These are phyloP conservation scores for Cymbidium sinense DNA, from an alignment of 106 monocot genomes.

Conservation along the genomic window DNA sequence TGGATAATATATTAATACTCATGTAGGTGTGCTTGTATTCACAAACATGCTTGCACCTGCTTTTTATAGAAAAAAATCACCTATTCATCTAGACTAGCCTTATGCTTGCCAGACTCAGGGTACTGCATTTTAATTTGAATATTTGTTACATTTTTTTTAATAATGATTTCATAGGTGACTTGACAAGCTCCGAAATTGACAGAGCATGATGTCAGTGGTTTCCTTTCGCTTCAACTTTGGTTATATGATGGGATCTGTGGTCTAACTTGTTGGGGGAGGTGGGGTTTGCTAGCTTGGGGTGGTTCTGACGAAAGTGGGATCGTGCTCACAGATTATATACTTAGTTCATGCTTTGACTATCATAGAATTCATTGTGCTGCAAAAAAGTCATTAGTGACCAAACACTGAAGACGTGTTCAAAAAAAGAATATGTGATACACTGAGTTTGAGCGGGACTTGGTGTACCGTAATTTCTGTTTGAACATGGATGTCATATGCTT, in stretches of 20 bases:
- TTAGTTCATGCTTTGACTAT: constrained; percentile 1
- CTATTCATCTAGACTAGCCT: background rate
- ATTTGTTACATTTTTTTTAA: background rate
- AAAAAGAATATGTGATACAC: background rate
- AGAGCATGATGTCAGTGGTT: background rate
- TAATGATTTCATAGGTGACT: background rate
- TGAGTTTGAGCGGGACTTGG: background rate
- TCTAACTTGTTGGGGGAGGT: background rate
- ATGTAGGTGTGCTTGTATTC: background rate
- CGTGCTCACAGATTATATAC: background rate
- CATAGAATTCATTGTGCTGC: background rate
- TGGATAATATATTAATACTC: background rate
- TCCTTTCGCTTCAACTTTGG: background rate
- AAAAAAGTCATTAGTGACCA: background rate
- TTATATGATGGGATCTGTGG: background rate
- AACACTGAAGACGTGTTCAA: background rate
- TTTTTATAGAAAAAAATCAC: background rate
- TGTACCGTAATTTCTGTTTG: background rate
- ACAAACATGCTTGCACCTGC: background rate
- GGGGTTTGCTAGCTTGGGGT: background rate
- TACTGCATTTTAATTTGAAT: background rate
- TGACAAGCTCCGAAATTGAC: background rate
- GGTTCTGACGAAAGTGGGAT: background rate
- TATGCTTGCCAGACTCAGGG: background rate
- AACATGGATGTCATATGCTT: background rate